These are phyloP conservation scores for Neurospora tetrasperma DNA, from an alignment of 495 filamentous ascomycete species.

Conservation along the genomic window DNA sequence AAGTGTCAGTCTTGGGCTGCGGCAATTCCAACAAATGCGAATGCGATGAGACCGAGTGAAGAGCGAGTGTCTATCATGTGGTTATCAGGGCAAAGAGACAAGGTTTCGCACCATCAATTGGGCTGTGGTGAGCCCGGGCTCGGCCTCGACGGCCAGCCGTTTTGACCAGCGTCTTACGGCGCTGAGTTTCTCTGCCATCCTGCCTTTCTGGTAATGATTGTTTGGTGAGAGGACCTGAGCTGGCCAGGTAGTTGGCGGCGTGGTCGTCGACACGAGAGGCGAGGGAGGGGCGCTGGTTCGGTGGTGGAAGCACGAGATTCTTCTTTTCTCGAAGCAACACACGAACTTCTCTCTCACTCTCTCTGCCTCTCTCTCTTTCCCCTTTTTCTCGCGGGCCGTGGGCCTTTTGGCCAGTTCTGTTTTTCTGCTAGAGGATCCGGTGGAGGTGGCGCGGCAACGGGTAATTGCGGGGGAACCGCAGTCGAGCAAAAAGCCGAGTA, in stretches of 20 bases:
- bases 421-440: background rate
- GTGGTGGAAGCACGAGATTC: background rate
- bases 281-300: background rate
- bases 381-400: background rate
- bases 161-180: conserved; percentile 22
- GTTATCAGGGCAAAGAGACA: background rate
- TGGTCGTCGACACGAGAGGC: background rate
- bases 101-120: conserved; percentile 58
- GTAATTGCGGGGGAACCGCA: background rate
- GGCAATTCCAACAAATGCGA: background rate
- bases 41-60: background rate
- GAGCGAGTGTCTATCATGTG: background rate
- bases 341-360: background rate
- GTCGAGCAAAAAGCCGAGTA: background rate
- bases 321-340: background rate
- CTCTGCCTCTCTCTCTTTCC: background rate
- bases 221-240: background rate
- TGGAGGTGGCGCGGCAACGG: background rate
- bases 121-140: conserved; percentile 69
- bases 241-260: background rate
- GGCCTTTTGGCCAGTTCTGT: background rate
- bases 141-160: conserved; percentile 60
- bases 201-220: background rate
- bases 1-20: conserved; percentile 1
- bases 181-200: conserved; percentile 7